These are phyloP conservation scores for Aspergillus funiculosus DNA, from an alignment of 495 filamentous ascomycete species.

Conservation along the genomic window DNA sequence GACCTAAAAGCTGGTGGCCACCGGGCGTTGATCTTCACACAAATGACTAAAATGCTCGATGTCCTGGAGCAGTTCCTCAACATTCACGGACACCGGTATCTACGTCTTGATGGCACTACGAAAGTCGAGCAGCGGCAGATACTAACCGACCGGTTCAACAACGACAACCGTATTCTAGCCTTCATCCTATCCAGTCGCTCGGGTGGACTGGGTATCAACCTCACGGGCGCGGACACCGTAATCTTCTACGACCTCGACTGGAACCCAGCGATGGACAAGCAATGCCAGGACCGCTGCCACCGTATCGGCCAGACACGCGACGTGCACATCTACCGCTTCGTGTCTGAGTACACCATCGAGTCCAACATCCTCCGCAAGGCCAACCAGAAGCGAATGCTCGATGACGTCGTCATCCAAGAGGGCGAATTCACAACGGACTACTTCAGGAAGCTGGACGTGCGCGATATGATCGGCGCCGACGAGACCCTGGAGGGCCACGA, in stretches of 20 bases:
- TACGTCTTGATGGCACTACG: slow-evolving; percentile 89
- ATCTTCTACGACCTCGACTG: slow-evolving; percentile 99
- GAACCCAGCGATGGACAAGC: slow-evolving; percentile 99
- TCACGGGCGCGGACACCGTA: slow-evolving; percentile 95
- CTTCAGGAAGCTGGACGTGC: slow-evolving; percentile 71
- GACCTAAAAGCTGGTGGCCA: slow-evolving; percentile 85
- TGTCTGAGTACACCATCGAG: slow-evolving; percentile 96
- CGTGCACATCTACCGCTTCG: slow-evolving; percentile 96
- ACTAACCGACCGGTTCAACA: slow-evolving; percentile 94
- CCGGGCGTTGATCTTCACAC: slow-evolving; percentile 94
- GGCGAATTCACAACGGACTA: slow-evolving; percentile 98
- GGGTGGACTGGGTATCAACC: slow-evolving; percentile 91
- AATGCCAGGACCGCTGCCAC: slow-evolving; percentile 96
- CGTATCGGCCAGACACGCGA: slow-evolving; percentile 97
- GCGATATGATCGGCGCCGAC: slow-evolving; percentile 61
- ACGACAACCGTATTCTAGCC: slow-evolving; percentile 81
- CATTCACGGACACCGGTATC: slow-evolving; percentile 94
- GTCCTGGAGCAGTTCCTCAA: slow-evolving; percentile 97
- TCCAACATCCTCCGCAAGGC: slow-evolving; percentile 96
- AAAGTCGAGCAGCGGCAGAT: slow-evolving; percentile 94
- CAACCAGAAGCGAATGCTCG: slow-evolving; percentile 94
- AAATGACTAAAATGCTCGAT: slow-evolving; percentile 98
- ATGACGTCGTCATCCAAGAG: slow-evolving; percentile 97
- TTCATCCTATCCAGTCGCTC: slow-evolving; percentile 96
- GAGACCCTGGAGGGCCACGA: slow-evolving; percentile 53